Evolutionary conservation across 2,329 filamentous ascomycete species (phyloP).

Genomic region (Aureobasidium sp.): DNA sequence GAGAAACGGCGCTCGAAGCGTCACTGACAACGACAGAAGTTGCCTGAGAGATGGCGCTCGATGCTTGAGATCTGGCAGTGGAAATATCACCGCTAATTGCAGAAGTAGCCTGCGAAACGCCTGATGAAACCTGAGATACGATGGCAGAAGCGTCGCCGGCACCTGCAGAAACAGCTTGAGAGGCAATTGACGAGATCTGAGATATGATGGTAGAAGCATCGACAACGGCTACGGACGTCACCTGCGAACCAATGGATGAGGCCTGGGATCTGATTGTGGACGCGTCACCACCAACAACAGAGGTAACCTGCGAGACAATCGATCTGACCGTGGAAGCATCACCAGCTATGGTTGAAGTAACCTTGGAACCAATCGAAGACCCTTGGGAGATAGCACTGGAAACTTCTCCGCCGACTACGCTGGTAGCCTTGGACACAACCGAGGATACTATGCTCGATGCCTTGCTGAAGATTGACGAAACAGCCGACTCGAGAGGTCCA

Average conservation of each 20-base stretch:
- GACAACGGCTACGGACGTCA: not conserved
- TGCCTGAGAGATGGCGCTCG: not conserved
- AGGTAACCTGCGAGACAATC: not conserved
- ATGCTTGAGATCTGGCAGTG: not conserved
- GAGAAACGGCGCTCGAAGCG: not conserved
- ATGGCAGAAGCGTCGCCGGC: not conserved
- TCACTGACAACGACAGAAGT: not conserved
- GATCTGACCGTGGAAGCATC: not conserved
- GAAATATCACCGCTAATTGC: not conserved
- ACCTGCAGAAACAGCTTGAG: not conserved
- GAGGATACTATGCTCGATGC: not conserved
- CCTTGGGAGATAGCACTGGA: not conserved
- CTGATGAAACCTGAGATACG: not conserved
- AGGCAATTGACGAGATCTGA: not conserved
- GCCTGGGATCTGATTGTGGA: not conserved
- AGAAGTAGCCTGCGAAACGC: not conserved
- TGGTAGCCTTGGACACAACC: not conserved
- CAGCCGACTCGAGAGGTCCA: not conserved
- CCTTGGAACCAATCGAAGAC: not conserved
- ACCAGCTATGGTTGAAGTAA: not conserved
- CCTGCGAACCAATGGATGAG: not conserved
- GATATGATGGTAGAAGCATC: not conserved
- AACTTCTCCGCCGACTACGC: not conserved
- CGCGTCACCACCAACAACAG: not conserved
- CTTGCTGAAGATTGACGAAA: not conserved